Base-by-base conservation (phyloP, 768 basidiomycete genomes). In the Podaxis pistillaris region DNA sequence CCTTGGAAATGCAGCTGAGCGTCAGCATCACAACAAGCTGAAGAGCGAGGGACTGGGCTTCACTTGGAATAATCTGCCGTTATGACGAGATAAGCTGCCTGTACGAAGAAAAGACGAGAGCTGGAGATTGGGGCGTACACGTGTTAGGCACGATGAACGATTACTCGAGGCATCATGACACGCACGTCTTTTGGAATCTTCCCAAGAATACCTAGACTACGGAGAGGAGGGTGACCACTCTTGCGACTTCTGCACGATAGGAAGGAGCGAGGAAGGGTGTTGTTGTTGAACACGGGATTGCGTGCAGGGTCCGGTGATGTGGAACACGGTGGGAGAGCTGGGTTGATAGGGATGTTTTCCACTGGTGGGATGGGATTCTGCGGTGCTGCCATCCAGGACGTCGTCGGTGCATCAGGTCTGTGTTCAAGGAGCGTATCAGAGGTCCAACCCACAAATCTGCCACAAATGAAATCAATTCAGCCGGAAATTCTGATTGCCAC, bases 101-200 rank as follows among this genome's bases (percentile, higher is more conserved):
- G 78, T 76, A 72, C 72, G 76, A 68, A 78, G 72, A 68, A 77
- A 68, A 65, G 76, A 71, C 62, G 79, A 76, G 68, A 78, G 73
- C 78, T 79, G 68, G 62, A 64, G 60, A 66, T 41, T 68, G 63
- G 67, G 61, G 72, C 56, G 66, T 71, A 78, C 82, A 84, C 81
- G 81, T 83, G 82, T 81, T 79, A 76, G 76, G 75, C 74, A 79
- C 77, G 71, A 65, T 63, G 63, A 61, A 62, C 57, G 66, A 61
- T 47, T 52, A 60, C 61, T 36, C 58, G 62, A 65, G 67, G 65
- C 36, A 52, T 28, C 58, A 62, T 63, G 62, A 61, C 63, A 70
- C 73, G 74, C 69, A 77, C 76, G 62, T 76, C 75, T 62, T 70
- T 76, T 19, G 72, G 70, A 36, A 72, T 26, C 51, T 66, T 71